Base-by-base conservation (phyloP, 257 asterid genomes). In the Vinca minor region DNA sequence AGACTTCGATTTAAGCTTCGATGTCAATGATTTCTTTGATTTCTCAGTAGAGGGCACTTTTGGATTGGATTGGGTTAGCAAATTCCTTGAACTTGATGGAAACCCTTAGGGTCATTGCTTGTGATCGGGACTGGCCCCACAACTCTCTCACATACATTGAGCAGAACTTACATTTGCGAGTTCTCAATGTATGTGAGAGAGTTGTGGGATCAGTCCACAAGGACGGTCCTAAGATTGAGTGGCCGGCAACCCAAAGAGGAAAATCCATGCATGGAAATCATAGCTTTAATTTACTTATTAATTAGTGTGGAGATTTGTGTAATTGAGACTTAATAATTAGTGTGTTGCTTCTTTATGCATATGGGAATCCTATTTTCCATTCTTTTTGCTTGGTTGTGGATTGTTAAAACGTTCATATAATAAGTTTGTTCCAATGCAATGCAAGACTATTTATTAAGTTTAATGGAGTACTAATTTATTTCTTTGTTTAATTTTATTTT, bases 1-100 rank as follows among this genome's bases (percentile, higher is more conserved):
- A 28, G 49, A 44, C 1, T 23, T 21, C 6, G n/a, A 47, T 1
- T n/a, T 52, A 59, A 74, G 62, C 60, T 62, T 64, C n/a, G 57
- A 45, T 45, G 71, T 41, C 15, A 59, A 64, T 66, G 72, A 66
- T 17, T 18, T 48, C 29, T 74, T 74, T n/a, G 77, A 82, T 29
- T 68, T 57, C 58, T 63, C 81, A 2, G 49, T 32, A 8, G 68
- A 58, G 69, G 80, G 80, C 28, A 62, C 77, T 1, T 42, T 64
- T 21, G 83, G 71, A 52, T 28, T 75, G 69, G 73, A 79, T 45
- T 82, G 85, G 85, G 79, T 82, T 41, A 65, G 73, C 67, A 70
- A 4, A 56, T 72, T 79, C 77, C 83, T 79, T 65, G 83, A 79
- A 47, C 70, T 77, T 17, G 79, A 77, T 63, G 67, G 45, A 18